Evolutionary conservation across 139 green algal species (phyloP).

Genomic region (Chlamydomonas schloesseri): DNA sequence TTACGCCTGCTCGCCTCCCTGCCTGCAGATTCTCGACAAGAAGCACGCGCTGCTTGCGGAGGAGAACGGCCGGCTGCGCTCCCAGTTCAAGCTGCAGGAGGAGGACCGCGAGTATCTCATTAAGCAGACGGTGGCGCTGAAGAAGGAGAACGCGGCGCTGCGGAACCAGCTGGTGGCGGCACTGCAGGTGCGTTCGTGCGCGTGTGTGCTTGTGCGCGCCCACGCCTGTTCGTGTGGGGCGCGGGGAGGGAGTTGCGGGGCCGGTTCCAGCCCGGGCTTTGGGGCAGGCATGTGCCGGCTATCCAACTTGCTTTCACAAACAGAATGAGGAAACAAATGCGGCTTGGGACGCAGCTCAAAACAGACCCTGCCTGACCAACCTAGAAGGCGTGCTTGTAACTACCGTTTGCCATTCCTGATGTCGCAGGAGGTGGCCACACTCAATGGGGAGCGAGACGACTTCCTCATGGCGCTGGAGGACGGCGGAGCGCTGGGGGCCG

Average conservation of each 20-base stretch:
- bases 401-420: no score
- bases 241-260: no score
- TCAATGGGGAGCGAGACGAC: conserved; percentile 26
- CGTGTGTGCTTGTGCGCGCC: no score
- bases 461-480: background rate
- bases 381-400: no score
- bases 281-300: no score
- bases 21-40: conserved; percentile 44
- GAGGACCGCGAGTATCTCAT: conserved; percentile 61
- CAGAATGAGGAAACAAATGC: no score
- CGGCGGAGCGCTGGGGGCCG: background rate
- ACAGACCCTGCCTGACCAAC: no score
- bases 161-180: conserved; percentile 36
- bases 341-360: no score
- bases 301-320: no score
- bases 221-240: no score
- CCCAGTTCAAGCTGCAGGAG: conserved; percentile 58
- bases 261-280: no score
- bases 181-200: background rate
- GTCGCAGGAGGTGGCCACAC: conserved; percentile 3
- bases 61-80: conserved; percentile 43
- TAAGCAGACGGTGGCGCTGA: conserved; percentile 50
- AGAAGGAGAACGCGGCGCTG: conserved; percentile 55
- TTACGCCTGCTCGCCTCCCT: no score
- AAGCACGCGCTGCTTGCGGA: conserved; percentile 51